A percentile compares a stretch with the other conserved stretches of the same genome.
Evolutionary conservation across 495 filamentous ascomycete species (phyloP).

Genomic region (Hypoxylon trugodes): DNA sequence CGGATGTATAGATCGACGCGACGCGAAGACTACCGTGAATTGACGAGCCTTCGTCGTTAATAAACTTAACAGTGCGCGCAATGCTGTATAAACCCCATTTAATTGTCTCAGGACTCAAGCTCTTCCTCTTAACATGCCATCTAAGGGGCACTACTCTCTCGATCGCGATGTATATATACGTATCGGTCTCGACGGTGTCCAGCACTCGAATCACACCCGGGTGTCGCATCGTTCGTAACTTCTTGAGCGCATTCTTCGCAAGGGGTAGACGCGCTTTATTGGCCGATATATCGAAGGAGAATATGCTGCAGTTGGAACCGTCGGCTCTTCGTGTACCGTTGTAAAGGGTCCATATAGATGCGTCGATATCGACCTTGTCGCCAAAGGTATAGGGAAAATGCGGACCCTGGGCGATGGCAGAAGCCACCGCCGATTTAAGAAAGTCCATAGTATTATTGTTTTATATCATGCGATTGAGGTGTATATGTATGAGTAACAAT

Average conservation of each 20-base stretch:
- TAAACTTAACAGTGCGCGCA: constrained; percentile 92
- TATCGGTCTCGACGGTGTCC: constrained; percentile 95
- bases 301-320: constrained; percentile 91
- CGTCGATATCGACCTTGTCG: constrained; percentile 85
- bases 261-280: constrained; percentile 84
- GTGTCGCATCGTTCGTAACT: constrained; percentile 89
- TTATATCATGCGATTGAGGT: constrained; percentile 30
- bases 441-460: constrained; percentile 77
- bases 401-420: constrained; percentile 93
- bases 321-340: constrained; percentile 95
- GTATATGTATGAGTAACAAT: too few relatives aligned
- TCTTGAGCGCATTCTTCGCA: constrained; percentile 90
- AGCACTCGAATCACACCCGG: constrained; percentile 92
- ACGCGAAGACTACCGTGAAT: constrained; percentile 87
- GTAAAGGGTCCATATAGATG: constrained; percentile 90
- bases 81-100: constrained; percentile 94
- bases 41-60: constrained; percentile 91
- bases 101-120: constrained; percentile 83
- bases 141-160: constrained; percentile 84
- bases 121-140: constrained; percentile 87
- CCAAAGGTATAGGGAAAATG: constrained; percentile 91
- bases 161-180: constrained; percentile 93
- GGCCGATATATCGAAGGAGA: constrained; percentile 85
- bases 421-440: constrained; percentile 94
- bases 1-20: constrained; percentile 87